Evolutionary conservation across 176 grass and related monocot genomes (phyloP), one percentile per base, ranked within the genome.

Genomic region (Avena atlantica): DNA sequence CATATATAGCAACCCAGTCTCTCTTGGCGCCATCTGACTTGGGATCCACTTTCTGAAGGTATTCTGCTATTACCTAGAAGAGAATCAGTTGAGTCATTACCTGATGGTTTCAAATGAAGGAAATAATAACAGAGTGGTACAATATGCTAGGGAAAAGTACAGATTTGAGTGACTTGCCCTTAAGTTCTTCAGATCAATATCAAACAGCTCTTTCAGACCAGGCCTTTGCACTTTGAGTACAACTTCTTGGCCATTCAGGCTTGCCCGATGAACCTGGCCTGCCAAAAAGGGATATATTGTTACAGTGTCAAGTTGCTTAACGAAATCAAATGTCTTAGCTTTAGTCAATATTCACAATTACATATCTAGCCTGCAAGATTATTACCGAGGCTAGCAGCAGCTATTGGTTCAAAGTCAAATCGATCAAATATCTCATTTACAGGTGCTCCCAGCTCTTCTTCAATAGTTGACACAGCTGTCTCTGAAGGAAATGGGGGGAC

Each of bases 1-100:
- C 97, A 81, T 99, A 99, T 74, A 99, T 99, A 85, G 97, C 97
- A 84, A 99, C 94, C 97, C 97, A 99, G 84, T 99, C 94, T 93
- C 97, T 93, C 72, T 94, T 99, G 73, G 97, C 97, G 69, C 97
- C 97, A 88, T 99, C 97, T 64, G 97, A 99, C 57, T 99, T 99
- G 2, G 97, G 97, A 76, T 99, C 94, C 53, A 99, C 81, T 92
- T 98, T 98, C 86, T 96, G 94, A 92, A 98, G 97, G 83, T 96
- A 98, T 88, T 98, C 97, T 80, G 97, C 94, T 91, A 99, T 94
- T 55, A 96, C 92, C 97, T 98, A 86, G 14, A 89, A 53, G 51
- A 89, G 29, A 75, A 89, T 57, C 52, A 61, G 53, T 82, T 86
- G 42, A 83, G 36, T 85, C n/a, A 72, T 80, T 50, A 85, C 42